Conservation (phyloP, 1,139 yeast genomes). For the Saccharomyces pastorianus region DNA sequence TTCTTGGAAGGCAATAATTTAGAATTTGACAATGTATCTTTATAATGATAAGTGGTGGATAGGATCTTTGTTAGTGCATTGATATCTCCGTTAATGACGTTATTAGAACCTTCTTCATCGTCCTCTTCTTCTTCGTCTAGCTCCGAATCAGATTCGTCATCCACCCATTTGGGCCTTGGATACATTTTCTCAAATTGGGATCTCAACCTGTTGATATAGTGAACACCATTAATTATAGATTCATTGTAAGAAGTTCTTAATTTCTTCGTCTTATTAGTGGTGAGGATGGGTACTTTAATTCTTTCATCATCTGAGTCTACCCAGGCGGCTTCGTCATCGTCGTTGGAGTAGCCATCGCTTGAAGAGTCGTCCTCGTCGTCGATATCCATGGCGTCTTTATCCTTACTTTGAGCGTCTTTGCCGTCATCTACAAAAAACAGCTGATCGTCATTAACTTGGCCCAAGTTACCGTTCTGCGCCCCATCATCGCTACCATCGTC, state of each 20-base stretch:
- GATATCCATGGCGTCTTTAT: constrained; percentile 29
- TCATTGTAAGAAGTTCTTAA: constrained; percentile 61
- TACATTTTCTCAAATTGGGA: constrained; percentile 80
- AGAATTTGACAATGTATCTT: constrained; percentile 38
- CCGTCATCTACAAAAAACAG: constrained; percentile 60
- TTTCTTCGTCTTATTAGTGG: constrained; percentile 59
- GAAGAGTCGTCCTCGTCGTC: constrained; percentile 30
- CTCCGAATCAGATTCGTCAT: constrained; percentile 30
- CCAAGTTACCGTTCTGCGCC: constrained; percentile 29
- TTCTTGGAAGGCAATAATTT: constrained; percentile 62
- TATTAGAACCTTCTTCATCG: constrained; percentile 33
- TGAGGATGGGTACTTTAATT: constrained; percentile 50
- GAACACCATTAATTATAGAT: constrained; percentile 49
- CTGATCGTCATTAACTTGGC: constrained; percentile 46
- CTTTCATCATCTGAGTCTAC: constrained; percentile 85
- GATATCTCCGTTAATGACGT: constrained; percentile 37
- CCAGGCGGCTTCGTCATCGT: constrained; percentile 64
- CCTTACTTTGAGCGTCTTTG: constrained; percentile 15
- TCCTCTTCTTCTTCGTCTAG: constrained; percentile 29
- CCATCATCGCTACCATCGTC: constrained; percentile 33
- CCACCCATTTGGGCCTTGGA: constrained; percentile 85
- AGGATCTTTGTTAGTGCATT: constrained; percentile 55
- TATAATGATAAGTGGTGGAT: constrained; percentile 49
- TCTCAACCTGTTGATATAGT: constrained; percentile 66
- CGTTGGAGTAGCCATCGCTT: constrained; percentile 31